A percentile compares a stretch with the other conserved stretches of the same genome.
Evolutionary conservation across 495 filamentous ascomycete genomes (phyloP).

Genomic region (Talaromyces liani): DNA sequence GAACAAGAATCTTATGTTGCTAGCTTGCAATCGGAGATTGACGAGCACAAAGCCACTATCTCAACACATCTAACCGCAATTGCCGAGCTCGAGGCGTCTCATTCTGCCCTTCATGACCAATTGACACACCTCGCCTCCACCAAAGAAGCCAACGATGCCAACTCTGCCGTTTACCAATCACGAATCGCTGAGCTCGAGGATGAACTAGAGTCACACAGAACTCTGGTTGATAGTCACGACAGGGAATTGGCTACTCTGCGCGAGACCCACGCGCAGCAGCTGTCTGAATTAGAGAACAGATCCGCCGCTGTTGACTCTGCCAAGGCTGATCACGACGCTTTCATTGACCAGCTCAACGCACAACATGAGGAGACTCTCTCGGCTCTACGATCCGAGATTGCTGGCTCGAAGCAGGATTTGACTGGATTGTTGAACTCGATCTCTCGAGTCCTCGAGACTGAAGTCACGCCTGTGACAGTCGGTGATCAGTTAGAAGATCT

Average conservation of each 20-base stretch:
- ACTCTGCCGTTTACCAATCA: constrained; percentile 42
- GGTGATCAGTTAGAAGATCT: constrained; percentile 42
- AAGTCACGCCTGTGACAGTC: constrained; percentile 37
- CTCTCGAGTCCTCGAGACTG: constrained; percentile 41
- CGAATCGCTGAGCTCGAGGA: constrained; percentile 35
- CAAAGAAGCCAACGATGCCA: constrained; percentile 23
- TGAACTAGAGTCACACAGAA: constrained; percentile 33
- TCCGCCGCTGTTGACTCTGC: constrained; percentile 22
- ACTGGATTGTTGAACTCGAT: constrained; percentile 49
- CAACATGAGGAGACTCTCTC: constrained; percentile 55
- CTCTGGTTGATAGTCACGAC: constrained; percentile 46
- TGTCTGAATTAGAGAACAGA: constrained; percentile 39
- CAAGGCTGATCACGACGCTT: constrained; percentile 39
- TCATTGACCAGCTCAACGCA: constrained; percentile 36
- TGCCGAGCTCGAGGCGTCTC: constrained; percentile 56
- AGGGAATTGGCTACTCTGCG: constrained; percentile 45
- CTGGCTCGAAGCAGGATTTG: constrained; percentile 62
- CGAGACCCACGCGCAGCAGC: constrained; percentile 44
- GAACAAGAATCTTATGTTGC: constrained; percentile 61
- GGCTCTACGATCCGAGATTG: constrained; percentile 59
- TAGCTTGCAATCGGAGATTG: constrained; percentile 64
- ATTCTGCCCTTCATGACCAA: constrained; percentile 50
- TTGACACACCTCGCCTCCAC: constrained; percentile 36
- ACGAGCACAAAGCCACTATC: constrained; percentile 68
- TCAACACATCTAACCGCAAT: constrained; percentile 56